These are phyloP conservation scores for Thuja plicata DNA, from an alignment of 83 land plant genomes.

Conservation along the genomic window DNA sequence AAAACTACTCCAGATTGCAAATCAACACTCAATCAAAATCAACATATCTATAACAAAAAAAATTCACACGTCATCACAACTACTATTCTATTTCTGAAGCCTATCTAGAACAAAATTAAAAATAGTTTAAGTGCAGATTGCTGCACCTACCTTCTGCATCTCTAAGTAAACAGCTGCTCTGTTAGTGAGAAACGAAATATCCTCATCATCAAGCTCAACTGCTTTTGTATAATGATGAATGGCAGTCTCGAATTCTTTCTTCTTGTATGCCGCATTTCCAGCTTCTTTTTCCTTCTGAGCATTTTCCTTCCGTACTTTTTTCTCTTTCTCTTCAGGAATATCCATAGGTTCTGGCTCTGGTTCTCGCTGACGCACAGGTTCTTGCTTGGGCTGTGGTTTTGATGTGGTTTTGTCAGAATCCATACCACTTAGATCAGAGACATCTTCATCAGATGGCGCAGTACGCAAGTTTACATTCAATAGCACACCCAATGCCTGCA, in stretches of 20 bases:
- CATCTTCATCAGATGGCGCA: conserved; percentile 36
- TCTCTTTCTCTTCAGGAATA: conserved; percentile 62
- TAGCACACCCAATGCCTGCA: conserved; percentile 86
- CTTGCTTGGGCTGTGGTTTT: conserved; percentile 16
- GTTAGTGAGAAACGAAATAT: conserved; percentile 88
- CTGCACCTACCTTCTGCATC: conserved; percentile 75
- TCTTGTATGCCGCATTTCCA: conserved; percentile 96
- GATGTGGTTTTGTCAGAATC: conserved; percentile 15
- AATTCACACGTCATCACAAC: background rate
- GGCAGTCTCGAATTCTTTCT: conserved; percentile 87
- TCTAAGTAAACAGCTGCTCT: conserved; percentile 98
- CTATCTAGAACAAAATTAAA: background rate
- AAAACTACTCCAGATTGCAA: background rate
- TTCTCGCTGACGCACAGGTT: conserved; percentile 27
- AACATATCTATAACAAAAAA: background rate
- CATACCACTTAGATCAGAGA: conserved; percentile 20
- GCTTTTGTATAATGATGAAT: conserved; percentile 79
- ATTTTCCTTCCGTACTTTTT: conserved; percentile 55
- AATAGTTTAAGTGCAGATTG: background rate
- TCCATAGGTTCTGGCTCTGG: conserved; percentile 74
- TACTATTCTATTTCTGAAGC: conserved; percentile 25
- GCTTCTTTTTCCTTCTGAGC: conserved; percentile 93
- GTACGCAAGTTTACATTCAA: conserved; percentile 68
- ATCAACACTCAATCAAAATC: background rate
- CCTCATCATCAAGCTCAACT: conserved; percentile 88